Conservation (phyloP, 371 early-diverging fungal genomes). For the Coemansia sp. region DNA sequence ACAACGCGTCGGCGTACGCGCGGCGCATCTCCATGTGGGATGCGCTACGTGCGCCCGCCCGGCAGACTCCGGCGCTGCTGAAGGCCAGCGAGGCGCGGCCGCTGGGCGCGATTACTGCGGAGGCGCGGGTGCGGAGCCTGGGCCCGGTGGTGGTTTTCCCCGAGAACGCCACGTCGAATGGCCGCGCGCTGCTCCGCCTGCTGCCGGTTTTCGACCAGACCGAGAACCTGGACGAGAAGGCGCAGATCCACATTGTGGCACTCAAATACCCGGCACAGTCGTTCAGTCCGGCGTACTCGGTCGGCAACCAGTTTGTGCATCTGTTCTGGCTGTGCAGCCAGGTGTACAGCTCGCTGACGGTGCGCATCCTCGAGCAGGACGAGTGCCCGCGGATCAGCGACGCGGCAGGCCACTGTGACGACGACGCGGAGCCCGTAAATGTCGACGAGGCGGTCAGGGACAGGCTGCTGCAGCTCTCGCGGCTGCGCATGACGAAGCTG, state of each 20-base stretch:
- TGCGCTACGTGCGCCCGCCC: slow-evolving; percentile 35
- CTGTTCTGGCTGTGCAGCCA: slow-evolving; percentile 43
- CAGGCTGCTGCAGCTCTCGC: slow-evolving; percentile 64
- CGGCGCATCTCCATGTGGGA: slow-evolving; percentile 29
- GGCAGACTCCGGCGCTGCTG: slow-evolving; percentile 40
- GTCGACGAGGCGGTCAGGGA: slow-evolving; percentile 62
- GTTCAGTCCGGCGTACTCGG: slow-evolving; percentile 51
- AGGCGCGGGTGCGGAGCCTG: slow-evolving; percentile 52
- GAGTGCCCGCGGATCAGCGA: slow-evolving; percentile 31
- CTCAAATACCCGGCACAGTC: slow-evolving; percentile 62
- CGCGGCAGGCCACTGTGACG: slow-evolving; percentile 58
- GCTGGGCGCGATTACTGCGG: slow-evolving; percentile 39
- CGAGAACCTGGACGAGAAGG: slow-evolving; percentile 56
- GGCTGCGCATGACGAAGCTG: slow-evolving; percentile 73
- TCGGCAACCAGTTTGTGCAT: slow-evolving; percentile 44
- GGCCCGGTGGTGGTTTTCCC: slow-evolving; percentile 84
- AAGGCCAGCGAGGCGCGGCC: slow-evolving; percentile 38
- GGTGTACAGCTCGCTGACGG: slow-evolving; percentile 67
- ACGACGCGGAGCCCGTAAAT: slow-evolving; percentile 64
- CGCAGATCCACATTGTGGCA: slow-evolving; percentile 61
- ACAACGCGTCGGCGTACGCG: slow-evolving; percentile 40
- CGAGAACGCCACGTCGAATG: slow-evolving; percentile 89
- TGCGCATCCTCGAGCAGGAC: slow-evolving; percentile 38
- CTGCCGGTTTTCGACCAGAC: slow-evolving; percentile 64
- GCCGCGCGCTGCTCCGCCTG: slow-evolving; percentile 77